Percentiles rank a stretch among this genome's conserved stretches.
Conservation (phyloP, 805 yeast genomes). For the Saturnispora sekii region DNA sequence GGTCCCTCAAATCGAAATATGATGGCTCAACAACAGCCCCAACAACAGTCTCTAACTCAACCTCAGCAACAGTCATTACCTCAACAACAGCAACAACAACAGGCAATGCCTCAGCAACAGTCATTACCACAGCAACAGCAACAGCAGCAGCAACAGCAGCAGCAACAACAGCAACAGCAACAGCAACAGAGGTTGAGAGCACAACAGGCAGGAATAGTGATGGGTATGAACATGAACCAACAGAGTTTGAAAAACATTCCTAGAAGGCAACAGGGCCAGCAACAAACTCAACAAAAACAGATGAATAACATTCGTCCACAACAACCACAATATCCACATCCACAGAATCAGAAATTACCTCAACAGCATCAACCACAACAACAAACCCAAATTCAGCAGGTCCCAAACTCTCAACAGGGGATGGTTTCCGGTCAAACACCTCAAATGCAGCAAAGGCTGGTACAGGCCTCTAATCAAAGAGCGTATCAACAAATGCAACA, state of each 20-base stretch:
- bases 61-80: conserved; percentile 8
- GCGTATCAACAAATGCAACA: conserved; percentile 5
- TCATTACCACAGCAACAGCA: conserved; percentile 8
- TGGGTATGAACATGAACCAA: conserved; percentile 6
- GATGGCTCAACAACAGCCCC: conserved; percentile 7
- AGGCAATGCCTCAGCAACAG: not conserved
- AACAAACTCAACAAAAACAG: not conserved
- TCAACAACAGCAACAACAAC: conserved; percentile 10
- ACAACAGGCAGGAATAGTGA: conserved; percentile 9
- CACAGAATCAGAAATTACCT: conserved; percentile 8
- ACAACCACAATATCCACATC: conserved; percentile 10
- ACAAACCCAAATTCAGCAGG: conserved; percentile 14
- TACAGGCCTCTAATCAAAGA: conserved; percentile 2
- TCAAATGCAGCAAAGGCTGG: conserved; percentile 8
- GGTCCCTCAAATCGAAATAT: not conserved
- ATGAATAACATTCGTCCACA: conserved; percentile 6
- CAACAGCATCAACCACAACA: conserved; percentile 11
- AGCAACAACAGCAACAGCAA: conserved; percentile 11
- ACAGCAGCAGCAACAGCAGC: conserved; percentile 9
- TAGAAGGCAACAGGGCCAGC: not conserved
- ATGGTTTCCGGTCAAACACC: conserved; percentile 1
- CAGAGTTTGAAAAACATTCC: conserved; percentile 1
- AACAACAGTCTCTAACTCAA: conserved; percentile 7
- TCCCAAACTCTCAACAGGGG: conserved; percentile 2
- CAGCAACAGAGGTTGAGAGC: conserved; percentile 8